phyloP scores from a whole-genome alignment of 208 protist species.

The Crithidia fasciculata region DNA sequence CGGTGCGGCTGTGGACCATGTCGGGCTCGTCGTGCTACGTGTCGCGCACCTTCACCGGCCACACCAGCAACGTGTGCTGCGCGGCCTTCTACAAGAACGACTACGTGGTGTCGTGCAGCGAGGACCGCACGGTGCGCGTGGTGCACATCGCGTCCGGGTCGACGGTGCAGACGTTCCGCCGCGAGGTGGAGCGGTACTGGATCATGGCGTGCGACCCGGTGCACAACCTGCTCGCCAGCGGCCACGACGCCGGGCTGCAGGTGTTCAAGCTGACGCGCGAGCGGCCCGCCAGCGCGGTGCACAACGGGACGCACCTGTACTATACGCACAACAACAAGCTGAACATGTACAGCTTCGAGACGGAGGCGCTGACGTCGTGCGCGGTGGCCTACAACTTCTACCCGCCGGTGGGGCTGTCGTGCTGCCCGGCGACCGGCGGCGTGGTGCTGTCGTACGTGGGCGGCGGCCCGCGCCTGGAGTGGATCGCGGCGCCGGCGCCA shows the following conservation, averaged over 20 bases:
- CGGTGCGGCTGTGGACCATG: conserved; percentile 96
- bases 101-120: conserved; percentile 96
- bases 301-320: conserved; percentile 50
- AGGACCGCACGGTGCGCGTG: conserved; percentile 96
- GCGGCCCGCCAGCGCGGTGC: conserved; percentile 84
- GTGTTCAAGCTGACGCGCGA: conserved; percentile 99
- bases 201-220: conserved; percentile 94
- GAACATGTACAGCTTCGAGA: conserved; percentile 56
- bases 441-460: conserved; percentile 54
- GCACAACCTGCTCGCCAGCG: conserved; percentile 97
- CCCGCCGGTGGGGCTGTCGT: conserved; percentile 63
- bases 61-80: conserved; percentile 98
- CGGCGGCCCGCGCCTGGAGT: conserved; percentile 45
- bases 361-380: conserved; percentile 20
- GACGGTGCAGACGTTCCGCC: conserved; percentile 90
- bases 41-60: conserved; percentile 94
- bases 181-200: conserved; percentile 99
- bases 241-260: conserved; percentile 96
- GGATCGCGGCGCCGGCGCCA: conserved; percentile 28
- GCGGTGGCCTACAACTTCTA: conserved; percentile 37
- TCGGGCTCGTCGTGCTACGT: conserved; percentile 86
- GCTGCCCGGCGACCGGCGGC: conserved; percentile 56
- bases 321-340: conserved; percentile 68
- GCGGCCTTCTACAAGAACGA: conserved; percentile 97
- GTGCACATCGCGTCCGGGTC: conserved; percentile 72